Base-by-base conservation (phyloP, 495 filamentous ascomycete species). In the Poronia punctata region DNA sequence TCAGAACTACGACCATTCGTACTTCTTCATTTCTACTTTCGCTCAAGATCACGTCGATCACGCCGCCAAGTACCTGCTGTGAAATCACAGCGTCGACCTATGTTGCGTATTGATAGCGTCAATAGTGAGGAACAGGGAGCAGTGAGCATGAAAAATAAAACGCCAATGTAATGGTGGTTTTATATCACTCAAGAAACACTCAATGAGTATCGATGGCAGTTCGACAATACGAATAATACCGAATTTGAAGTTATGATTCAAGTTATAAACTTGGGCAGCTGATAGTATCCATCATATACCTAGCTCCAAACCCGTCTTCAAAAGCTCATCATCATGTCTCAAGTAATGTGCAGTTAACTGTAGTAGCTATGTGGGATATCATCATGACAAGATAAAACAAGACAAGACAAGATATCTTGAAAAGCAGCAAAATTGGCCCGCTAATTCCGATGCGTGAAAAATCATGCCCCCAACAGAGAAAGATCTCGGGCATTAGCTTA, bases 1-100 rank as follows among this genome's bases (percentile, higher is more conserved):
- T 7, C 55, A 86, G 56, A 88, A 79, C 36, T 98, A 98, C 58
- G 93, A 98, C 62, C 92, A 97, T 61, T 93, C 86, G 38, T 98
- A 98, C 60, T 96, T 75, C 63, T 94, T 92, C 53, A 90, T 98
- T 68, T 78, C 90, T 20, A 77, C 71, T 8, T 98, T 98, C 64
- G 73, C 83, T 34, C 81, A 82, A 50, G 89, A 97, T 48, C 92
- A 98, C 70, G 72, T 98, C 36, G 79, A 83, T 38, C 87, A 92
- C 61, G 87, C 88, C 40, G 89, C 92, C 26, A 92, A 87, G 73
- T 78, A 88, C 65, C 62, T 95, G 28, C 48, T 59, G 4, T 38
- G 11, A 24, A 35, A 35, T 5, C 18, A 14, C 18, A 30, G 15
- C n/a, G n/a, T n/a, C n/a, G n/a, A n/a, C n/a, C n/a, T n/a, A n/a